Base-by-base conservation (phyloP, 2,329 filamentous ascomycete species). In the Colletotrichum noveboracense region DNA sequence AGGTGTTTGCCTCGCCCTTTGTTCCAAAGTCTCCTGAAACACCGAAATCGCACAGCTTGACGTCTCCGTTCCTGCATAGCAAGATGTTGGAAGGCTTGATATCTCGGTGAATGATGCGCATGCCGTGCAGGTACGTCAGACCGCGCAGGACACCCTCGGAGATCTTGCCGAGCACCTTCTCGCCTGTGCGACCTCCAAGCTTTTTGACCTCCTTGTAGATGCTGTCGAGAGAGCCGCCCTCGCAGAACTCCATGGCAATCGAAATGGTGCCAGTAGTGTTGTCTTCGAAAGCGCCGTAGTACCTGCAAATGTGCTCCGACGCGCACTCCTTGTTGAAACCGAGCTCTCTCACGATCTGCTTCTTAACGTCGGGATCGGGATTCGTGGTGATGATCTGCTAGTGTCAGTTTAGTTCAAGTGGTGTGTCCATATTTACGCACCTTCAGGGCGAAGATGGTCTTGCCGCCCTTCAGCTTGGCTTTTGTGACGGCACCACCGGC, bases 31-130 rank as follows among this genome's bases (percentile, higher is more conserved):
- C 97, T 79, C 97, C 97, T 75, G 95, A 98, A 64, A 99, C 97
- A 80, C 97, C 97, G 83, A 99, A 99, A 86, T 99, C 97, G 87
- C 97, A 99, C 18, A 99, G 92, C 87, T 99, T 99, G 78, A 99
- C 96, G 80, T 98, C 94, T 38, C 97, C 97, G 79, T 95, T 93
- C 76, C 96, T 94, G 83, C 96, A 98, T 34, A 99, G 90, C 26
- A 99, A 90, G 80, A 99, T 98, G 84, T 99, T 99, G 77, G 95
- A 97, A 2, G 97, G 97, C 85, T 99, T 99, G 88, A 99, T 99
- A 83, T 99, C 97, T 86, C 97, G 93, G 85, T 99, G 97, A 80
- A 99, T 98, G 85, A 99, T 99, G 85, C 98, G 97, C 83, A 96
- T 94, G 80, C 94, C 94, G 87, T 98, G 95, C 10, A 99, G 92